These are phyloP conservation scores for Chaetoceros tenuissimus DNA, from an alignment of 108 stramenopile genomes.

Conservation along the genomic window DNA sequence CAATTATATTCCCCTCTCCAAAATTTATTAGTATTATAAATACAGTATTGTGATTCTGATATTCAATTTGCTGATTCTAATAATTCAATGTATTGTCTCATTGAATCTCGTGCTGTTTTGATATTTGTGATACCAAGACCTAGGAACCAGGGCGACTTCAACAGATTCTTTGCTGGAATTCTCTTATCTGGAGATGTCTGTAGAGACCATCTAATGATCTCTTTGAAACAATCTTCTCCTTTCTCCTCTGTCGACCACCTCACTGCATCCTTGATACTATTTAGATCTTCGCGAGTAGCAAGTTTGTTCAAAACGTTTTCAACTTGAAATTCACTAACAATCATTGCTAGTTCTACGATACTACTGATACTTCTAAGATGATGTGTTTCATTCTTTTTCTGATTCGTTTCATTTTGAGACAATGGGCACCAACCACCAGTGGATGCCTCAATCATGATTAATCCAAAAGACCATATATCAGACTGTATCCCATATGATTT, in stretches of 20 bases:
- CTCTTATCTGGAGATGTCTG: slow-evolving; percentile 31
- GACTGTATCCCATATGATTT: slow-evolving; percentile 57
- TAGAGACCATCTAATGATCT: neutral
- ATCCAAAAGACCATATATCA: slow-evolving; percentile 89
- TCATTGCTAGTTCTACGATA: neutral
- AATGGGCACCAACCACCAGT: slow-evolving; percentile 35
- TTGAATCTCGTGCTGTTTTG: slow-evolving; percentile 21
- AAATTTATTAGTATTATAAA: too few relatives aligned
- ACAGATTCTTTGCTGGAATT: slow-evolving; percentile 48
- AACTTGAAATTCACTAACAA: neutral
- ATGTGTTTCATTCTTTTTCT: too few relatives aligned
- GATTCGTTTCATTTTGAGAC: slow-evolving; percentile 19
- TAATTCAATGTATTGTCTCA: slow-evolving; percentile 26
- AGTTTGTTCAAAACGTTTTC: neutral
- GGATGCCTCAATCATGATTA: slow-evolving; percentile 63
- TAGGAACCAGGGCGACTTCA: slow-evolving; percentile 63
- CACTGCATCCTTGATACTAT: neutral
- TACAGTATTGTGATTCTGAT: too few relatives aligned
- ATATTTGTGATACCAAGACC: slow-evolving; percentile 16
- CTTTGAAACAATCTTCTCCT: neutral
- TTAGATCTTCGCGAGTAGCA: neutral
- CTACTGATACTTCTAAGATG: neutral
- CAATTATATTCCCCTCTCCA: too few relatives aligned
- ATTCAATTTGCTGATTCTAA: too few relatives aligned
- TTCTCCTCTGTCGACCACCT: neutral